These are phyloP conservation scores for Cyclotella sp. DNA, from an alignment of 108 stramenopile species.

Conservation along the genomic window DNA sequence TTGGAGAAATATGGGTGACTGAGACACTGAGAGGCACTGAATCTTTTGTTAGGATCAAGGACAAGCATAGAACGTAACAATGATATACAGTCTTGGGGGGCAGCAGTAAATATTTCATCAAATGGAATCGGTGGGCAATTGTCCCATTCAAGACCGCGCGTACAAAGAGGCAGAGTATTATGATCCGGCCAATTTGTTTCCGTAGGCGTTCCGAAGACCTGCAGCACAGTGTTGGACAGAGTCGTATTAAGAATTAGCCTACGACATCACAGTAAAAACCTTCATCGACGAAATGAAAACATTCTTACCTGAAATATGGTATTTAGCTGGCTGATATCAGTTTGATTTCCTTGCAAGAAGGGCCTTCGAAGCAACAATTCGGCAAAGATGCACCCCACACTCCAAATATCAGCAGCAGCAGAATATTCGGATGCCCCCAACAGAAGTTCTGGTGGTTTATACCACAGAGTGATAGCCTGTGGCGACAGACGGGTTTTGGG, in stretches of 20 bases:
- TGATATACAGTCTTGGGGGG: constrained; percentile 85
- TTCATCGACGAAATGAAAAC: no score
- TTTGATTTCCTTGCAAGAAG: constrained; percentile 86
- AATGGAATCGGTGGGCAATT: constrained; percentile 81
- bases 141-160: constrained; percentile 80
- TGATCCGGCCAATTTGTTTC: constrained; percentile 91
- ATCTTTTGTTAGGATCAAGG: constrained; percentile 87
- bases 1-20: constrained; percentile 90
- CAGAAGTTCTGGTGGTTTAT: constrained; percentile 95
- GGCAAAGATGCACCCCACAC: constrained; percentile 95
- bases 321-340: constrained; percentile 85
- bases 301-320: constrained; percentile 69
- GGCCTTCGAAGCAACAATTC: constrained; percentile 88
- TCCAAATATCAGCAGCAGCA: constrained; percentile 94
- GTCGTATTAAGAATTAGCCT: no score
- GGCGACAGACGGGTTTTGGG: constrained; percentile 84
- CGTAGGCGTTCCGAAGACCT: constrained; percentile 90
- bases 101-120: constrained; percentile 89
- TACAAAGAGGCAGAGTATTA: constrained; percentile 74
- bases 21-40: constrained; percentile 80
- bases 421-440: constrained; percentile 92
- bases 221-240: constrained; percentile 71
- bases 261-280: no score
- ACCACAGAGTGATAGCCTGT: constrained; percentile 95
- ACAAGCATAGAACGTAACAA: constrained; percentile 82